Evolutionary conservation across 2,329 filamentous ascomycete genomes (phyloP), one percentile per base, ranked within the genome.

Genomic region (Trichoderma breve): DNA sequence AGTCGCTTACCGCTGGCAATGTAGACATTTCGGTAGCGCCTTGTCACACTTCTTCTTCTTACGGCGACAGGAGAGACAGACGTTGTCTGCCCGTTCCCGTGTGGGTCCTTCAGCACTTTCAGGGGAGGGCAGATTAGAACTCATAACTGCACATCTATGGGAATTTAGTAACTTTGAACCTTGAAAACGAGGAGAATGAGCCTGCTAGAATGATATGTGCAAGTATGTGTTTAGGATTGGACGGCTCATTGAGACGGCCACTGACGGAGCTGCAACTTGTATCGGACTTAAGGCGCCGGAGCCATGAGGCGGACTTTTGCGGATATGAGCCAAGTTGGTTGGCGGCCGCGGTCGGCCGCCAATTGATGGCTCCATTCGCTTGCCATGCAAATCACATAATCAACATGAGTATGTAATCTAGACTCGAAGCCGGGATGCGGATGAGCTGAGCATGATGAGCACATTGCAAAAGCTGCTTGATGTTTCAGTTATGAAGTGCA

Each of bases 41-140:
- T 71, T 71, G 63, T 68, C 70, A 8, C 70, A 71, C 18, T 68
- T 71, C 63, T 62, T 71, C 21, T 71, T 71, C 36, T 66, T 67
- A 36, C 63, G 65, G n/a, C 63, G 51, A 28, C 70, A 71, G 2
- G 64, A 47, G 26, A 71, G n/a, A 55, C 70, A 71, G 34, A 71
- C 70, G 14, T 71, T 71, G 51, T 60, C 64, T 11, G 70, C 70
- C 24, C 70, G 62, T 6, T 34, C 30, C 26, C 14, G 43, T 47
- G 57, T 57, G 61, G 67, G 28, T 28, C 61, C 34, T 15, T 51
- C 53, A 34, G 12, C 24, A 24, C 26, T 58, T 15, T 67, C 28
- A 60, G 32, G 47, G 8, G 61, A 26, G 18, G 21, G 28, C 3
- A n/a, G 32, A 15, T 53, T 14, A 21, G 47, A 39, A 39, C 62